A percentile compares a stretch with the other conserved stretches of the same genome.
Conservation (phyloP, 2,329 filamentous ascomycete genomes). For the Ophiobolus disseminans region DNA sequence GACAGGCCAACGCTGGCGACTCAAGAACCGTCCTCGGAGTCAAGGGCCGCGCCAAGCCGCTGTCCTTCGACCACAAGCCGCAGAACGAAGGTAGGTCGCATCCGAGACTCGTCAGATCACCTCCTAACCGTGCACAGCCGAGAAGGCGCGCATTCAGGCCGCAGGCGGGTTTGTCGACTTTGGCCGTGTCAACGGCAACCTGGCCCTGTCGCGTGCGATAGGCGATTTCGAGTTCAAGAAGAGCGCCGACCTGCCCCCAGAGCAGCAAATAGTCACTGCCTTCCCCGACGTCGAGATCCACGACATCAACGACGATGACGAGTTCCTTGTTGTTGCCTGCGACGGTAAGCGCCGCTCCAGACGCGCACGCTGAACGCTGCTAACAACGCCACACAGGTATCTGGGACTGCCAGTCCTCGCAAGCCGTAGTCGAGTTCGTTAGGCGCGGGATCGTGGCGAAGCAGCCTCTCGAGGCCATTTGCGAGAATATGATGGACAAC, state of each 20-base stretch:
- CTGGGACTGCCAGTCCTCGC: constrained; percentile 99
- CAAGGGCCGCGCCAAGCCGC: constrained; percentile 94
- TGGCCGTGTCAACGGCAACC: constrained; percentile 96
- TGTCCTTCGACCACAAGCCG: constrained; percentile 99
- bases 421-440: constrained; percentile 96
- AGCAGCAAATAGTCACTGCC: constrained; percentile 97
- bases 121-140: constrained; percentile 64
- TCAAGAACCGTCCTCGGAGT: constrained; percentile 94
- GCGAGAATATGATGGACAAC: constrained; percentile 99
- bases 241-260: constrained; percentile 93
- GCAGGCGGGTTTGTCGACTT: constrained; percentile 98
- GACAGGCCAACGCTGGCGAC: constrained; percentile 93
- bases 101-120: not conserved
- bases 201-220: constrained; percentile 94
- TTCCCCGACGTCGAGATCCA: constrained; percentile 94
- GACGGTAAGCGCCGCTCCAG: constrained; percentile 45
- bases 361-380: not conserved
- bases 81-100: constrained; percentile 79
- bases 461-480: constrained; percentile 92
- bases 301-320: constrained; percentile 89
- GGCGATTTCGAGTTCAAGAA: constrained; percentile 99
- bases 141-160: constrained; percentile 94
- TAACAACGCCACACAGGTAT: constrained; percentile 70
- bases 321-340: constrained; percentile 68
- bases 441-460: constrained; percentile 94